Conservation (phyloP, 805 yeast species). For the Yarrowia porcina region DNA sequence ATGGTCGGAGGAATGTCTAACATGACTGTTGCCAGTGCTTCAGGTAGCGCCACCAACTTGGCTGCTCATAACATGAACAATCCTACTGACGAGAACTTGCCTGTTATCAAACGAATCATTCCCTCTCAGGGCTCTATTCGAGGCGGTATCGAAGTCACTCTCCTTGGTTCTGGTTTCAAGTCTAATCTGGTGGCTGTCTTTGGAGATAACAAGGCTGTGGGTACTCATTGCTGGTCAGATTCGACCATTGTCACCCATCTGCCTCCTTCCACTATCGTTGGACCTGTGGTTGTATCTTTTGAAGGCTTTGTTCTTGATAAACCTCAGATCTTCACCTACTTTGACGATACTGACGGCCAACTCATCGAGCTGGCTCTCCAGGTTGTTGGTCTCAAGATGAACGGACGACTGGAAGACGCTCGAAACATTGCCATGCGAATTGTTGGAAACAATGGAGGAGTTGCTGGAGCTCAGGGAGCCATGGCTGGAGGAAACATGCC, state of each 20-base stretch:
- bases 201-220: conserved; percentile 53
- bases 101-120: conserved; percentile 77
- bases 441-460: conserved; percentile 52
- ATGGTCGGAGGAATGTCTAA: conserved; percentile 17
- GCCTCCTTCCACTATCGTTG: conserved; percentile 87
- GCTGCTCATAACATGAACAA: neutral
- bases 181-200: conserved; percentile 83
- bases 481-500: neutral
- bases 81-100: conserved; percentile 35
- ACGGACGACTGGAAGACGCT: conserved; percentile 92
- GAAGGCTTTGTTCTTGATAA: conserved; percentile 48
- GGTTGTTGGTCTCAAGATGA: conserved; percentile 95
- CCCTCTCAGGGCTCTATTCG: conserved; percentile 95
- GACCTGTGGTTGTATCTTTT: conserved; percentile 86
- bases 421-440: conserved; percentile 88
- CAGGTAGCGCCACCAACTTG: conserved; percentile 1
- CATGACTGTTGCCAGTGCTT: conserved; percentile 9
- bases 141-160: conserved; percentile 94
- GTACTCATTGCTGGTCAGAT: conserved; percentile 95
- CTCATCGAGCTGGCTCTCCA: conserved; percentile 92
- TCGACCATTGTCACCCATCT: conserved; percentile 88
- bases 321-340: conserved; percentile 74
- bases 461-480: conserved; percentile 11
- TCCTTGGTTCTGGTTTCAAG: conserved; percentile 81
- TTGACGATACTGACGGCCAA: conserved; percentile 94